Conservation (phyloP, 2,329 filamentous ascomycete species). For the Aspergillus melleus region DNA sequence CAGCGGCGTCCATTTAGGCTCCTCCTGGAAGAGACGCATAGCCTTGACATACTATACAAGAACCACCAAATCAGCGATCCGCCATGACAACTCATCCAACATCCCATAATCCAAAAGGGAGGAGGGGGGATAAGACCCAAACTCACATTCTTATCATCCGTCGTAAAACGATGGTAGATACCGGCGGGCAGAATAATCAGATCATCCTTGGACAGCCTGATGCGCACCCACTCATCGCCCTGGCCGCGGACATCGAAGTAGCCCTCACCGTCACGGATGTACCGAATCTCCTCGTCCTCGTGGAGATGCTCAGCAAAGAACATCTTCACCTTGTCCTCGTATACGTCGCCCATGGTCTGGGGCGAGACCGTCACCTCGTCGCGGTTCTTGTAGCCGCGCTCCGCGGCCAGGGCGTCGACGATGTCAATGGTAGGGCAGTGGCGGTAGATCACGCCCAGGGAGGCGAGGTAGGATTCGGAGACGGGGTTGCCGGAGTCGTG, state of each 20-base stretch:
- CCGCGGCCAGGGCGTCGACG: constrained; percentile 71
- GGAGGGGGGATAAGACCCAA: background rate
- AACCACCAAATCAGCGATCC: constrained; percentile 1
- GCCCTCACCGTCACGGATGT: constrained; percentile 82
- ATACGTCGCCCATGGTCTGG: constrained; percentile 76
- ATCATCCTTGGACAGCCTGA: constrained; percentile 80
- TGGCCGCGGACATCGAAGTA: constrained; percentile 90
- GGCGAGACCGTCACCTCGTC: constrained; percentile 91
- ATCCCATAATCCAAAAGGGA: constrained; percentile 1
- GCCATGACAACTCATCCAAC: background rate
- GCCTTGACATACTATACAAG: constrained; percentile 81
- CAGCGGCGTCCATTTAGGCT: constrained; percentile 96
- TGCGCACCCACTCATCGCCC: constrained; percentile 85
- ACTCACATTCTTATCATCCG: constrained; percentile 84
- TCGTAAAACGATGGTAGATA: constrained; percentile 97
- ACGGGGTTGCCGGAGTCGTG: constrained; percentile 82
- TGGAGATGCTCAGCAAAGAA: constrained; percentile 97
- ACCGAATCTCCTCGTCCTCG: constrained; percentile 97
- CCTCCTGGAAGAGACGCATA: constrained; percentile 95
- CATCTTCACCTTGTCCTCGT: constrained; percentile 88
- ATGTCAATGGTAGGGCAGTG: constrained; percentile 62
- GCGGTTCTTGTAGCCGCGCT: constrained; percentile 87
- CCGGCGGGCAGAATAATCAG: constrained; percentile 90
- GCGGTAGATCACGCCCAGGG: constrained; percentile 79
- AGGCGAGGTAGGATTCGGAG: constrained; percentile 62